phyloP scores from a whole-genome alignment of 164 flowering plant genomes.

The Magnolia kwangsiensis region DNA sequence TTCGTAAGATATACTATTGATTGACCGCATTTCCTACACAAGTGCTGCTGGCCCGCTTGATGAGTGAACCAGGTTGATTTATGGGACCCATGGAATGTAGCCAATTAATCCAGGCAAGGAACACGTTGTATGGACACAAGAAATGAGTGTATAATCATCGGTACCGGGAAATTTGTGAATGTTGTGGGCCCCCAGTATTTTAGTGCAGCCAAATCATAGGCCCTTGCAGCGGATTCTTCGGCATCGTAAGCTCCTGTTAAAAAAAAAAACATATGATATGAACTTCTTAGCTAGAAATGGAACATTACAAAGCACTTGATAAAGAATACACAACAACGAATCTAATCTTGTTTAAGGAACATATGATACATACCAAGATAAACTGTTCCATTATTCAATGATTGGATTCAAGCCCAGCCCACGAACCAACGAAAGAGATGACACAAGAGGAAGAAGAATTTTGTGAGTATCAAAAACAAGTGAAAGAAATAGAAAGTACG shows the following conservation, averaged over 20 bases:
- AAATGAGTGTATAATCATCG: not conserved
- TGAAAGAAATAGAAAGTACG: not conserved
- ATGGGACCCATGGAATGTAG: too few relatives aligned
- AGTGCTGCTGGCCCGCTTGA: too few relatives aligned
- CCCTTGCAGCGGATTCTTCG: slow-evolving; percentile 72
- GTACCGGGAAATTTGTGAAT: slow-evolving; percentile 54
- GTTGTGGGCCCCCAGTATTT: slow-evolving; percentile 64
- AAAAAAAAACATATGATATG: not conserved
- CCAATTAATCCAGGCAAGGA: too few relatives aligned
- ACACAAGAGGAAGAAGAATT: not conserved
- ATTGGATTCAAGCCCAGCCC: not conserved
- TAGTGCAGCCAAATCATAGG: slow-evolving; percentile 63
- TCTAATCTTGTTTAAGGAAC: not conserved
- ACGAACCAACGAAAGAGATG: not conserved
- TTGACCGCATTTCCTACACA: too few relatives aligned
- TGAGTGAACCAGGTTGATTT: too few relatives aligned
- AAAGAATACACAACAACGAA: not conserved
- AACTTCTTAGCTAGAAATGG: not conserved
- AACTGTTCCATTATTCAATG: slow-evolving; percentile 30
- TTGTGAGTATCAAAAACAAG: not conserved
- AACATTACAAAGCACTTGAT: too few relatives aligned
- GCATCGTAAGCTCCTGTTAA: slow-evolving; percentile 58
- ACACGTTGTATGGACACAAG: too few relatives aligned
- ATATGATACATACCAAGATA: slow-evolving; percentile 43
- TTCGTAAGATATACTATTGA: too few relatives aligned